phyloP scores from a whole-genome alignment of 441 rosid species.

The Rhodomyrtus psidioides region DNA sequence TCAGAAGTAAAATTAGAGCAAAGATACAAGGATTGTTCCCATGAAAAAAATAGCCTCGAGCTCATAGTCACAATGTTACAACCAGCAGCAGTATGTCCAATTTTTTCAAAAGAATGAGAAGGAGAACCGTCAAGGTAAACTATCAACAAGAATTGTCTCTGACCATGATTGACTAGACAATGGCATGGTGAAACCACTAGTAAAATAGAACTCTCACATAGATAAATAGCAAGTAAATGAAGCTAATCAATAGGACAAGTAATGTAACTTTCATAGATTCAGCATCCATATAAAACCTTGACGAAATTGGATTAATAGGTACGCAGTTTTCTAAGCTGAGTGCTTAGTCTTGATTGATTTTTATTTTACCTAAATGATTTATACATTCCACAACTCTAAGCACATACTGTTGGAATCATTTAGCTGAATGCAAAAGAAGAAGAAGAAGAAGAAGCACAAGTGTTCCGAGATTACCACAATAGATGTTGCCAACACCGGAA shows the following conservation, averaged over 20 bases:
- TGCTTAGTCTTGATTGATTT: not conserved
- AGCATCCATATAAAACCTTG: not conserved
- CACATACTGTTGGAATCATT: not conserved
- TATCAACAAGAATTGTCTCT: not conserved
- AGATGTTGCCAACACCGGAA: slow-evolving; percentile 86
- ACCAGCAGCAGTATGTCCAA: not conserved
- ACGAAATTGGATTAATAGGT: not conserved
- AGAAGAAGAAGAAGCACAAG: not conserved
- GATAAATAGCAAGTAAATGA: not conserved
- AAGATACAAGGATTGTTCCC: not conserved
- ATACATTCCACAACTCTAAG: not conserved
- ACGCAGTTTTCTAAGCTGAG: not conserved
- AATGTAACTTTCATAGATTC: not conserved
- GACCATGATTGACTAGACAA: not conserved
- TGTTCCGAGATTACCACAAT: slow-evolving; percentile 44
- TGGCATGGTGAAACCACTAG: not conserved
- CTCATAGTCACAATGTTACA: not conserved
- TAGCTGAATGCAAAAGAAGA: not conserved
- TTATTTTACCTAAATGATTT: not conserved
- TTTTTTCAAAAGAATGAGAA: not conserved
- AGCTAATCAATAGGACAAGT: not conserved
- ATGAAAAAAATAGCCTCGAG: not conserved
- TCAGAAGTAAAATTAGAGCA: not conserved
- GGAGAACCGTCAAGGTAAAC: not conserved
- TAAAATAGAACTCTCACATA: not conserved